These are phyloP conservation scores for Phlyctochytrium bullatum DNA, from an alignment of 192 early-diverging fungal species.

Conservation along the genomic window DNA sequence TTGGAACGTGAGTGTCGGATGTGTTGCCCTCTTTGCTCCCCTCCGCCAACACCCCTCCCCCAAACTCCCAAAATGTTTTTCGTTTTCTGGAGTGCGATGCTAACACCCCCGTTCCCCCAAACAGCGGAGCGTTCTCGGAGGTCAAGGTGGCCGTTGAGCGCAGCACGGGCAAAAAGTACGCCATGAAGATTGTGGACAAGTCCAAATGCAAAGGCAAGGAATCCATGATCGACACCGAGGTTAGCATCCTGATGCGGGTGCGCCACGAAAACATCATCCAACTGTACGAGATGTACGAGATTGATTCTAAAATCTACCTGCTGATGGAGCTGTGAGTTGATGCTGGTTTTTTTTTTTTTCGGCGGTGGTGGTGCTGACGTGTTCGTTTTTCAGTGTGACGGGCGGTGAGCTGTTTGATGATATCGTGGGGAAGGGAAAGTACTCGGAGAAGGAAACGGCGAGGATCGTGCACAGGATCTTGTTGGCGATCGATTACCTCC, in stretches of 20 bases:
- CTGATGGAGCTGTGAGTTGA: slow-evolving; percentile 58
- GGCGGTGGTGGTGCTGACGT: slow-evolving; percentile 32
- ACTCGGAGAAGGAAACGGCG: slow-evolving; percentile 75
- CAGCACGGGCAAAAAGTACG: slow-evolving; percentile 63
- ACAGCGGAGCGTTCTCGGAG: slow-evolving; percentile 69
- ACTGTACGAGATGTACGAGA: slow-evolving; percentile 59
- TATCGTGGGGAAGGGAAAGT: slow-evolving; percentile 72
- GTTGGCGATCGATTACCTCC: slow-evolving; percentile 80
- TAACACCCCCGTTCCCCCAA: neutral
- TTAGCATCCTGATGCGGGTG: slow-evolving; percentile 67
- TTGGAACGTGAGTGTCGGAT: slow-evolving; percentile 43
- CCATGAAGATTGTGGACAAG: slow-evolving; percentile 86
- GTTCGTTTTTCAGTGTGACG: slow-evolving; percentile 49
- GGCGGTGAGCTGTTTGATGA: slow-evolving; percentile 94
- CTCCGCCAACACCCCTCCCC: neutral
- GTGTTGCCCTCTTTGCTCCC: neutral
- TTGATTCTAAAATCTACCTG: slow-evolving; percentile 51
- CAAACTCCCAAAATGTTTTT: neutral
- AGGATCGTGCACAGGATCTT: slow-evolving; percentile 78
- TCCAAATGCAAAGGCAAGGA: slow-evolving; percentile 68
- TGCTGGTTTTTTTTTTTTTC: slow-evolving; percentile 9
- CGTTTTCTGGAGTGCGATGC: neutral
- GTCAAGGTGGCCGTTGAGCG: slow-evolving; percentile 67
- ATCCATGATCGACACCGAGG: slow-evolving; percentile 78
- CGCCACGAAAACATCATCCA: slow-evolving; percentile 65